A percentile compares a stretch with the other conserved stretches of the same genome.
These are phyloP conservation scores for Sarocladiaceae sp. DNA, from an alignment of 2,329 filamentous ascomycete genomes.

Conservation along the genomic window DNA sequence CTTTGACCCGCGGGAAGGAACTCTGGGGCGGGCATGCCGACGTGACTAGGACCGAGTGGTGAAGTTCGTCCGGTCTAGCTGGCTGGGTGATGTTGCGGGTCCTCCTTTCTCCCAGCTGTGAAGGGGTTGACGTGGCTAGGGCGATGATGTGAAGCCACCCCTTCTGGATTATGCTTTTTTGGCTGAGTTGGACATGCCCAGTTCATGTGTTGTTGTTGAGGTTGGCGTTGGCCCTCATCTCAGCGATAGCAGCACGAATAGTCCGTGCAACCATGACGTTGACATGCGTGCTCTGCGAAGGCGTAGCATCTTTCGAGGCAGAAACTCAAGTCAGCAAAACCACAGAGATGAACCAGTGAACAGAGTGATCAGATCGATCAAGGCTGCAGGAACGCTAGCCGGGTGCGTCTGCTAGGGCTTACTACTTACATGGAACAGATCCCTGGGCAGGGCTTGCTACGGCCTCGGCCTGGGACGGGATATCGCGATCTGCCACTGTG, in stretches of 20 bases:
- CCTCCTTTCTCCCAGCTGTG: no score
- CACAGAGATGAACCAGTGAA: not conserved
- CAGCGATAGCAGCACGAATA: slow-evolving; percentile 12
- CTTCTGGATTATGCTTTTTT: no score
- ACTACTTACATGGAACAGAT: not conserved
- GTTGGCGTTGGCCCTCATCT: slow-evolving; percentile 9
- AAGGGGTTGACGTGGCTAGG: no score
- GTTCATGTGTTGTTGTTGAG: not conserved
- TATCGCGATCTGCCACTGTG: slow-evolving; percentile 11
- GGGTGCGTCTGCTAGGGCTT: not conserved
- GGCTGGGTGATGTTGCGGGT: no score
- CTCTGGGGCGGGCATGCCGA: no score
- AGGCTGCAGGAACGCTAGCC: no score
- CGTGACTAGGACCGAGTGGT: no score
- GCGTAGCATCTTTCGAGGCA: not conserved
- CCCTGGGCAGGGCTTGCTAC: not conserved
- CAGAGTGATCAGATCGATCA: not conserved
- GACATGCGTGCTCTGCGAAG: not conserved
- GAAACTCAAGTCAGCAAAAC: not conserved
- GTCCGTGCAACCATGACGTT: slow-evolving; percentile 26
- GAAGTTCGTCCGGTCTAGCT: no score
- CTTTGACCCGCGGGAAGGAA: no score
- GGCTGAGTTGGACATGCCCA: no score
- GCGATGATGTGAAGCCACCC: no score
- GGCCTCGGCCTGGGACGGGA: not conserved